These are phyloP conservation scores for Geotrichum macrosporum DNA, from an alignment of 1,139 yeast species.

Conservation along the genomic window DNA sequence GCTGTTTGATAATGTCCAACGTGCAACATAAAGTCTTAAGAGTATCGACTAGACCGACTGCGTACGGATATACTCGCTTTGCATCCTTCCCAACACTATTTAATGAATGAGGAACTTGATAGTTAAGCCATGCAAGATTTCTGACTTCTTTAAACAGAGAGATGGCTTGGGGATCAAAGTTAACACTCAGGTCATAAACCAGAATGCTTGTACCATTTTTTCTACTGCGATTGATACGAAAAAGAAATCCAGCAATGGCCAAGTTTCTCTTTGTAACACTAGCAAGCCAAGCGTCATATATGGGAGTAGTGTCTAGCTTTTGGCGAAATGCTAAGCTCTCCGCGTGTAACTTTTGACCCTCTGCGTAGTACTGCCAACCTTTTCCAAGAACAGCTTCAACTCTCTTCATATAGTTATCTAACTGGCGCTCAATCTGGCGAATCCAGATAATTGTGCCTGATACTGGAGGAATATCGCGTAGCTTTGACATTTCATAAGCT, in stretches of 20 bases:
- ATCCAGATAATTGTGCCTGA: conserved; percentile 51
- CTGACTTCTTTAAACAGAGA: conserved; percentile 51
- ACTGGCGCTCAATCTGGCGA: conserved; percentile 45
- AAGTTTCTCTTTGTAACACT: conserved; percentile 29
- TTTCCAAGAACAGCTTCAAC: conserved; percentile 57
- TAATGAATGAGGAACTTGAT: conserved; percentile 54
- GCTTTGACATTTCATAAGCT: conserved; percentile 37
- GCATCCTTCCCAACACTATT: conserved; percentile 45
- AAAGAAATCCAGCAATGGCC: conserved; percentile 40
- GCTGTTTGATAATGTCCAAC: conserved; percentile 30
- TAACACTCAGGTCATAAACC: conserved; percentile 36
- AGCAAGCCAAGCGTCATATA: conserved; percentile 49
- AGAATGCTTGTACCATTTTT: conserved; percentile 18
- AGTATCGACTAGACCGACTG: conserved; percentile 52
- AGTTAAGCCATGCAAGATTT: conserved; percentile 50
- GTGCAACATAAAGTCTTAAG: conserved; percentile 38
- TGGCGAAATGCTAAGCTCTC: conserved; percentile 48
- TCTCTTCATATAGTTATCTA: conserved; percentile 42
- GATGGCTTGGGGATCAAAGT: conserved; percentile 50
- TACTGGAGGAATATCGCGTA: conserved; percentile 47
- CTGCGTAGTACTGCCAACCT: conserved; percentile 71
- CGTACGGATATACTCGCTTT: conserved; percentile 54
- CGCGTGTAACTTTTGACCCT: conserved; percentile 58
- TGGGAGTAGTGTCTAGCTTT: conserved; percentile 44
- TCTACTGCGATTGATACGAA: conserved; percentile 37